Evolutionary conservation across 306 rosid genomes (phyloP), one percentile per base, ranked within the genome.

Genomic region (Hippophae tibetana): DNA sequence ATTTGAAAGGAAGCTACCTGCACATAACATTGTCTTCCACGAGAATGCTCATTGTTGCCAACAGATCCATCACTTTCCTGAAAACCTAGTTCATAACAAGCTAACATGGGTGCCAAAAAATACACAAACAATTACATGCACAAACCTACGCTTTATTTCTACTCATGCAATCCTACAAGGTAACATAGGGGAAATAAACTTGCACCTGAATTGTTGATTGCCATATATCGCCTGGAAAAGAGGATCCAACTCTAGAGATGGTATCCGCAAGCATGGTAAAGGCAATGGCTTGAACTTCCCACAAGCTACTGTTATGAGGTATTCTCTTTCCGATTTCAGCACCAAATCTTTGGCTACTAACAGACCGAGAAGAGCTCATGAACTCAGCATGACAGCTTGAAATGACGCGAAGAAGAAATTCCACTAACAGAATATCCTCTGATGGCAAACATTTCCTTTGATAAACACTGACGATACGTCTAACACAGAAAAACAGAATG

Each of bases 31-130:
- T 65, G 52, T 84, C 93, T 66, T 80, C 89, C 72, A 67, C 71
- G 59, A 77, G 81, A 58, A 76, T 61, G 50, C 72, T 46, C 68
- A 80, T 82, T 58, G 86, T 79, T 47, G 84, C 78, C 83, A 85
- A 65, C 62, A 68, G 70, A 76, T 92, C 99, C 95, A 85, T 78
- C 71, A 81, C 74, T 82, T 88, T 92, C 72, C 96, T 79, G 62
- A 81, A 62, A 57, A 82, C 86, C 96, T 87, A 70, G 52, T 69
- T 61, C 58, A 61, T 18, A 75, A 71, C 7, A 54, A 57, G 68
- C 13, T 51, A 56, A 41, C 63, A 54, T 62, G 38, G 66, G 67
- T 13, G 72, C 51, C 65, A 61, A 9, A 60, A 3, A 49, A 53
- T 64, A 56, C 56, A 57, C 57, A 65, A 5, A 56, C 1, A 44